Base-by-base conservation (phyloP, 176 grass and related monocot genomes). In the Eleusine indica region DNA sequence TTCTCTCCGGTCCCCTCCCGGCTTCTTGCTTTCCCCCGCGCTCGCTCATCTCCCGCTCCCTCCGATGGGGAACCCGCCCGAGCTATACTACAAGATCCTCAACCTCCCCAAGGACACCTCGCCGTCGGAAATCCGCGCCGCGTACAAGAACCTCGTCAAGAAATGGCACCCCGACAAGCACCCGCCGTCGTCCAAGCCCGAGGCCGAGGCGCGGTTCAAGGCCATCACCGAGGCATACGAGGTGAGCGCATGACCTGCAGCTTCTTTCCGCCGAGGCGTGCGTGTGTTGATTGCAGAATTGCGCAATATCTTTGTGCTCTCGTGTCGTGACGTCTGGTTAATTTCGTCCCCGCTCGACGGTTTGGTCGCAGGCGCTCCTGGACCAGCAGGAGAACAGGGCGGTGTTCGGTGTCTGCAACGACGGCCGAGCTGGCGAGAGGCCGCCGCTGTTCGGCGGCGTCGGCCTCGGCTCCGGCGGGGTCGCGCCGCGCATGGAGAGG, bases 151-250 rank as follows among this genome's bases (percentile, higher is more conserved):
- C 57, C 88, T 98, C 69, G 93, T 73, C 80, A 95, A 71, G 80
- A 98, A 98, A 90, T 98, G 96, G 96, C 96, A 98, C 90, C 96
- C 96, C 17, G 96, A 98, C 89, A 98, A 95, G 77, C 96, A 98
- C 85, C 93, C 96, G 65, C 79, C 93, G 61, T 91, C 96, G n/a
- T 91, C 96, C 80, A 93, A 89, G 85, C 79, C 87, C 73, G 91
- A 98, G 80, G 96, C 93, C 32, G 96, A 98, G 85, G 87, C 93
- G 6, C 88, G 82, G 15, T 98, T 98, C 84, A 98, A 95, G 84
- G 89, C 88, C 76, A 98, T 98, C 87, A 90, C 93, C 57, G 85
- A 95, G 73, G 96, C 96, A 43, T 98, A 94, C 68, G 93, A 98
- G 96, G 96, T 98, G 35, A 87, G 82, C 41, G 3, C 47, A 3